phyloP scores from a whole-genome alignment of 2,329 filamentous ascomycete genomes.

The Diplodia sapinea region DNA sequence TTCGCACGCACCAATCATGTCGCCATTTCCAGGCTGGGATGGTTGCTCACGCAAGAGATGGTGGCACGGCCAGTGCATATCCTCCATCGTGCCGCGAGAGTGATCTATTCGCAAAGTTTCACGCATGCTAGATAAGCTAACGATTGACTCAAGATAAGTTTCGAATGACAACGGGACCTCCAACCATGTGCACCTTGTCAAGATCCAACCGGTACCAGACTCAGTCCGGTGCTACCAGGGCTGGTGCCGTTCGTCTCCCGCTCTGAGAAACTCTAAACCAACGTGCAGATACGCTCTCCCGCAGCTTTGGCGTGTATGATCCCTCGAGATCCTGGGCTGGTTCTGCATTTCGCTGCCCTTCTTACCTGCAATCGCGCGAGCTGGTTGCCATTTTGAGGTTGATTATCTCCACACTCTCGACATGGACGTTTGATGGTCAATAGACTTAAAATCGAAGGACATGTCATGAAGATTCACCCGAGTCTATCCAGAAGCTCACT shows the following conservation, averaged over 20 bases:
- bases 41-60: too few species aligned
- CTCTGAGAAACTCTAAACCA: background rate
- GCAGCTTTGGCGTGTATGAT: background rate
- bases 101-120: background rate
- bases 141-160: background rate
- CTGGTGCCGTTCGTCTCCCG: background rate
- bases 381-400: background rate
- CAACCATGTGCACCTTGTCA: background rate
- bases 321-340: background rate
- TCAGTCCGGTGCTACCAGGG: background rate
- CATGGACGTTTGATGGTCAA: background rate
- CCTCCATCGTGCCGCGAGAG: background rate
- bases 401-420: background rate
- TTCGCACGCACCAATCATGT: background rate
- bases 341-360: background rate
- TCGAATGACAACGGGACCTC: background rate
- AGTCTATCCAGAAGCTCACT: slow-evolving; percentile 40
- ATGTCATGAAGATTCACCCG: background rate
- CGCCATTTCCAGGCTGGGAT: too few species aligned
- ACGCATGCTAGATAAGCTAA: background rate
- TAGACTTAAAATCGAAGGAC: background rate
- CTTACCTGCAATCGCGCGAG: background rate
- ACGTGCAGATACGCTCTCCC: background rate
- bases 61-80: background rate
- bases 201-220: background rate